These are phyloP conservation scores for Trypanosoma boissoni DNA, from an alignment of 208 protist genomes.

Conservation along the genomic window DNA sequence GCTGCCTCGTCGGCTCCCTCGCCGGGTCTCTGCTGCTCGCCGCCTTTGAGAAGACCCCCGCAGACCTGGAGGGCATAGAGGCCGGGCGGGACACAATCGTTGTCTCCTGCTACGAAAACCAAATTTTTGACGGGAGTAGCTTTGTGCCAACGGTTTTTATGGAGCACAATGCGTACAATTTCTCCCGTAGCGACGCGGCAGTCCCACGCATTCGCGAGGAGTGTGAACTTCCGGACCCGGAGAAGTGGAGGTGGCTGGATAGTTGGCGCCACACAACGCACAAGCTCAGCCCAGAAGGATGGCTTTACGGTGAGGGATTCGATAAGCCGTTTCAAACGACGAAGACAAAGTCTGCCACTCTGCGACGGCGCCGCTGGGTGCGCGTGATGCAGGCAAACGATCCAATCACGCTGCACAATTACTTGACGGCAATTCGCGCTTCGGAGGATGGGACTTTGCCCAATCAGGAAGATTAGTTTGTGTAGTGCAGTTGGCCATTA, in stretches of 20 bases:
- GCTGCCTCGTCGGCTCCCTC: conserved; percentile 45
- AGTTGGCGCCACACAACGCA: conserved; percentile 48
- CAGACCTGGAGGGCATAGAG: conserved; percentile 35
- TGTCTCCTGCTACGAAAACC: conserved; percentile 63
- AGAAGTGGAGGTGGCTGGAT: conserved; percentile 47
- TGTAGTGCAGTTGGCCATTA: too few relatives aligned
- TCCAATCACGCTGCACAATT: conserved; percentile 45
- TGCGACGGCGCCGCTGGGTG: conserved; percentile 48
- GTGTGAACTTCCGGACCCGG: conserved; percentile 34
- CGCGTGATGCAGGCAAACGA: conserved; percentile 57
- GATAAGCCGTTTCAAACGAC: conserved; percentile 24
- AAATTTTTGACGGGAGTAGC: conserved; percentile 27
- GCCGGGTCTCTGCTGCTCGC: conserved; percentile 34
- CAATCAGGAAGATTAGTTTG: background rate
- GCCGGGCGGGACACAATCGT: conserved; percentile 31
- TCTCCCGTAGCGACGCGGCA: conserved; percentile 31
- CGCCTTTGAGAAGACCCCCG: conserved; percentile 47
- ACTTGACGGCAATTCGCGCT: conserved; percentile 6
- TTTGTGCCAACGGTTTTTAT: conserved; percentile 34
- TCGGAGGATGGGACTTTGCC: background rate
- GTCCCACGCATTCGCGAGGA: conserved; percentile 29
- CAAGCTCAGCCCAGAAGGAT: conserved; percentile 46
- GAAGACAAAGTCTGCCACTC: conserved; percentile 12
- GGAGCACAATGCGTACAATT: conserved; percentile 28
- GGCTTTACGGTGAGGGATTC: conserved; percentile 39